A percentile compares a stretch with the other conserved stretches of the same genome.
Evolutionary conservation across 2,329 filamentous ascomycete genomes (phyloP).

Genomic region (Penicillium sp.): DNA sequence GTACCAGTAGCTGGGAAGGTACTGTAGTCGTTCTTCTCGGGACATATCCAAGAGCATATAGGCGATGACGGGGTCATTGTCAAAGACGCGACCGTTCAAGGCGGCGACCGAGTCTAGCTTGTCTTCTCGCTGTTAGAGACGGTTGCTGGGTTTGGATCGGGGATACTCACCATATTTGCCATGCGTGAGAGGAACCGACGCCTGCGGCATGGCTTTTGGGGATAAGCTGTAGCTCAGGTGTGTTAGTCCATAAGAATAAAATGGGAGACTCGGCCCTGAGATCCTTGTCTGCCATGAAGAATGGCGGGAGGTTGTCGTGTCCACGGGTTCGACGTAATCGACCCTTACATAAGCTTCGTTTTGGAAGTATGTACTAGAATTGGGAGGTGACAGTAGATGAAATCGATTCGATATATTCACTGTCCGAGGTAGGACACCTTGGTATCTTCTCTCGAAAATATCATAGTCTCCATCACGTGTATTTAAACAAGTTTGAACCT

Average conservation of each 20-base stretch:
- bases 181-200: conserved; percentile 10
- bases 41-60: conserved; percentile 23
- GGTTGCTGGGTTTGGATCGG: neutral
- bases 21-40: conserved; percentile 15
- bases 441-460: too few species aligned
- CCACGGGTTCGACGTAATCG: conserved; percentile 2
- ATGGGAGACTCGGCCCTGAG: conserved; percentile 2
- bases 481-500: too few species aligned
- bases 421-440: too few species aligned
- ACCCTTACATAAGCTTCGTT: conserved; percentile 3
- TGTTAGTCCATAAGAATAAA: neutral
- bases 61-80: conserved; percentile 18
- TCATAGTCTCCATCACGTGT: too few species aligned
- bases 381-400: too few species aligned
- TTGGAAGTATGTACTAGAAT: too few species aligned
- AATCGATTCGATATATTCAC: too few species aligned
- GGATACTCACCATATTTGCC: conserved; percentile 10
- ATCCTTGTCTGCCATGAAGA: conserved; percentile 1
- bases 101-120: conserved; percentile 11
- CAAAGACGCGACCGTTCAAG: conserved; percentile 21
- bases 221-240: neutral
- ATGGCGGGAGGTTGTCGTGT: neutral
- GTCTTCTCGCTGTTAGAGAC: conserved; percentile 2
- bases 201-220: conserved; percentile 5
- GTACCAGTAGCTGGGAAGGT: conserved; percentile 21